Base-by-base conservation (phyloP, 2,329 filamentous ascomycete genomes). In the Calonectria pauciramosa region DNA sequence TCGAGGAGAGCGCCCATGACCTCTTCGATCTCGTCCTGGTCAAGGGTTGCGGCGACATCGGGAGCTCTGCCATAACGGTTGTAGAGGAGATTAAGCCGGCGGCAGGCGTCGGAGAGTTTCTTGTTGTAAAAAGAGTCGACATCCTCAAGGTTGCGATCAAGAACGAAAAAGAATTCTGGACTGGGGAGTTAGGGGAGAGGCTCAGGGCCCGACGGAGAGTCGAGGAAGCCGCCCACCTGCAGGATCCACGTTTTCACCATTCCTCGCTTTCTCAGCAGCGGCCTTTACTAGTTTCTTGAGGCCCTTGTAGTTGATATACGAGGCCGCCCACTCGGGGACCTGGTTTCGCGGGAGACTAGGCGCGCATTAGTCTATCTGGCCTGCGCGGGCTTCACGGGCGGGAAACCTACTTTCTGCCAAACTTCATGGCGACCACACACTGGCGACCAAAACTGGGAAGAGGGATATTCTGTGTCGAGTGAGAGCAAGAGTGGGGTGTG, bases 121-220 rank as follows among this genome's bases (percentile, higher is more conserved):
- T 96, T 97, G 87, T 98, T 98, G 89, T 98, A 99, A 86, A 99
- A 99, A 67, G 92, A 91, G 85, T 98, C 96, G 84, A 99, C 96
- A 86, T 98, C 94, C 88, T 99, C 97, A 82, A 99, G 93, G 84
- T 99, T 98, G 81, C 97, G 95, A 84, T 99, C 97, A 84, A 99
- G 93, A 77, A 94, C 95, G 85, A 96, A 98, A 88, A 98, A 98
- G 90, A 99, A 98, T 85, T 96, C 97, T 98, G 88, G 81, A 81
- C 78, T 41, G 75, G 78, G 78, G 75, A 80, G 83, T 84, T 82
- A 85, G 82, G 80, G 79, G 78, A 79, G 75, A 77, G 77, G 79
- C 79, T 73, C 79, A 77, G 76, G 77, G 77, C 79, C 78, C 81
- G 75, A 78, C 75, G 64, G 66, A 80, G 75, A 78, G 76, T 80